Evolutionary conservation across 345 rosid genomes (phyloP).

Genomic region (Euphorbia pulcherrima): DNA sequence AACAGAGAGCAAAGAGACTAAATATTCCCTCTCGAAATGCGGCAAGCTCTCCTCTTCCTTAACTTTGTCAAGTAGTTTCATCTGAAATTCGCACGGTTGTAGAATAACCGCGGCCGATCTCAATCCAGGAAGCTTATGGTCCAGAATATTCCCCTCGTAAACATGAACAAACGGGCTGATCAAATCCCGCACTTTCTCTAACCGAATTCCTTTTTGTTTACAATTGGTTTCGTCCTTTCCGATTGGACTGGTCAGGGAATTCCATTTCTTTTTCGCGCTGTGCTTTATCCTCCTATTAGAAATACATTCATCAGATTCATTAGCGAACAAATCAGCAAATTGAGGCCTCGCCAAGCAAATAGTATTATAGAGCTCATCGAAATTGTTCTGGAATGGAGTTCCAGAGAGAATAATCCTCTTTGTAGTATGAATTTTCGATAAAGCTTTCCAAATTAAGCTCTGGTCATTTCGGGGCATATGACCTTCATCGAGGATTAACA

Average conservation of each 20-base stretch:
- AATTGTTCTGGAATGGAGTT: conserved; percentile 81
- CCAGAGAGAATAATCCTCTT: conserved; percentile 74
- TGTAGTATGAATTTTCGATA: conserved; percentile 43
- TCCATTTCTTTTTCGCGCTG: conserved; percentile 32
- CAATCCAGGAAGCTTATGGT: conserved; percentile 61
- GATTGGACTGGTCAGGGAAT: conserved; percentile 30
- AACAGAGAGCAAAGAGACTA: conserved; percentile 45
- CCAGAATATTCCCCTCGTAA: conserved; percentile 55
- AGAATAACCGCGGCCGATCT: conserved; percentile 51
- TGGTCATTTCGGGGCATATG: conserved; percentile 63
- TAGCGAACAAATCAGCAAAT: conserved; percentile 17
- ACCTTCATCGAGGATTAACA: conserved; percentile 75
- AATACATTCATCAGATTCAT: not conserved
- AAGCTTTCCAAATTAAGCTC: conserved; percentile 55
- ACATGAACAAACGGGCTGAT: conserved; percentile 70
- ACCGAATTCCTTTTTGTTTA: conserved; percentile 7
- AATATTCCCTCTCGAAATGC: conserved; percentile 26
- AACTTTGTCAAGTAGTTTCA: conserved; percentile 30
- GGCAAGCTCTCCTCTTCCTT: conserved; percentile 13
- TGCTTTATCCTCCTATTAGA: not conserved
- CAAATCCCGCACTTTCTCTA: conserved; percentile 28
- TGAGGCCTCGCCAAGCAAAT: conserved; percentile 50
- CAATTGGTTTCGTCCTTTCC: conserved; percentile 22
- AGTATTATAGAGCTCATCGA: conserved; percentile 57
- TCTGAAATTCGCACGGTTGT: conserved; percentile 43